A percentile compares a stretch with the other conserved stretches of the same genome.
phyloP scores from a whole-genome alignment of 2,329 filamentous ascomycete genomes.

The Penicillium sp. region DNA sequence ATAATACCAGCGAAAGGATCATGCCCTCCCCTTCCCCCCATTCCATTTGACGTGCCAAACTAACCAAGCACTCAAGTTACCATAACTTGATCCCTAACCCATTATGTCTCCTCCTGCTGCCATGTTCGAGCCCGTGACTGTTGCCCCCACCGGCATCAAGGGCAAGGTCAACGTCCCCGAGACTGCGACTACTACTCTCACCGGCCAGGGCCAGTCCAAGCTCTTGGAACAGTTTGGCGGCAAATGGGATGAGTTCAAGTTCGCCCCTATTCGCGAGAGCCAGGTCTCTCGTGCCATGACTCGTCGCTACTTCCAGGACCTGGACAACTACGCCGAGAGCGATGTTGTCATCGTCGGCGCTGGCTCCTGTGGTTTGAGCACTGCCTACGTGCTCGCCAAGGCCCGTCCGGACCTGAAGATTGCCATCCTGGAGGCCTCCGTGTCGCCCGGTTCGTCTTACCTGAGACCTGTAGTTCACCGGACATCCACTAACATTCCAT shows the following conservation, averaged over 20 bases:
- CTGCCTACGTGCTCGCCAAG: slow-evolving; percentile 81
- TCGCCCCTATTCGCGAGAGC: slow-evolving; percentile 84
- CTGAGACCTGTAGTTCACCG: neutral
- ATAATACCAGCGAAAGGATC: slow-evolving; percentile 99
- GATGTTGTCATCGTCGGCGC: slow-evolving; percentile 94
- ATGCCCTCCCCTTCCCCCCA: slow-evolving; percentile 66
- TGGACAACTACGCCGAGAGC: slow-evolving; percentile 86
- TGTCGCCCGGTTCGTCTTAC: slow-evolving; percentile 64
- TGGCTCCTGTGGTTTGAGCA: slow-evolving; percentile 81
- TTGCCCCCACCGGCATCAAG: slow-evolving; percentile 42
- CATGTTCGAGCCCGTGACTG: slow-evolving; percentile 53
- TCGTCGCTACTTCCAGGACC: slow-evolving; percentile 85
- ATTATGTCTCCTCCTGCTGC: slow-evolving; percentile 80
- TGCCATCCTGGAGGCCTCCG: slow-evolving; percentile 84
- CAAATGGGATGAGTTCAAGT: slow-evolving; percentile 81
- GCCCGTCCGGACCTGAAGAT: slow-evolving; percentile 88
- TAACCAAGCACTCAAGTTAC: slow-evolving; percentile 33
- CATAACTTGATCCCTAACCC: slow-evolving; percentile 36
- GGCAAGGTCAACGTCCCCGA: slow-evolving; percentile 49
- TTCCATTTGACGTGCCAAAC: slow-evolving; percentile 38
- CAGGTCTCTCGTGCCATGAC: slow-evolving; percentile 95
- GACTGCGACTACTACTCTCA: slow-evolving; percentile 41
- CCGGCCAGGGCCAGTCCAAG: slow-evolving; percentile 51
- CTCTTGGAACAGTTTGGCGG: slow-evolving; percentile 67
- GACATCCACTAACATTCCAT: slow-evolving; percentile 7